Base-by-base conservation (phyloP, 306 rosid species). In the Quillaja saponaria region DNA sequence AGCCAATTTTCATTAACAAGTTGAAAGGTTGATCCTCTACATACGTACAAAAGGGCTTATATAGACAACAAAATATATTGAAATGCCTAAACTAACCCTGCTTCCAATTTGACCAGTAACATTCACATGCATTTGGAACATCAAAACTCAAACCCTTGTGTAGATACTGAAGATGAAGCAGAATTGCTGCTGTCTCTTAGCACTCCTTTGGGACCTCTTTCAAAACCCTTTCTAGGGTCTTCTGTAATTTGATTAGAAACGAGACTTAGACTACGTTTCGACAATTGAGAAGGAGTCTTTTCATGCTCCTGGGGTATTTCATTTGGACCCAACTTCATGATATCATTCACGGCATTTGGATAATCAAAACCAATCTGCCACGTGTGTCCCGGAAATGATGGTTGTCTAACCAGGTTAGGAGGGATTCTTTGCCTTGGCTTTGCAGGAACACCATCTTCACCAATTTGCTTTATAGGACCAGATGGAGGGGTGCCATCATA, bases 361-460 rank as follows among this genome's bases (percentile, higher is more conserved):
- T 73, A 74, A 73, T 87, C 97, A 66, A 62, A 21, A 68, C 82
- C 94, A 7, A 64, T 74, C 72, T 82, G 83, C 86, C 73, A 85
- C 77, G 70, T 68, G 64, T 81, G 72, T 45, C 67, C 85, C 1
- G 86, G 77, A 78, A 85, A 87, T 16, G 96, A 64, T 20, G 84
- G 67, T 28, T 89, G 84, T 64, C 80, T 75, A 40, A 76, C 82
- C 53, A 81, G 60, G 65, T 58, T 72, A n/a, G 99, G 95, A 19
- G 99, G 97, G 13, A 95, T 94, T 80, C 71, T 77, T 78, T 79
- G 96, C 79, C 90, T 80, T 38, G 84, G 69, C 72, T 68, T 94
- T 12, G 87, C 54, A 71, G 84, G 69, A 84, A 80, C 63, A 64
- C 95, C 96, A 65, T 87, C 97, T 59, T 79, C 99, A 56, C 72